These are phyloP conservation scores for Ogataea hybrid DNA, from an alignment of 1,139 yeast species.

Conservation along the genomic window DNA sequence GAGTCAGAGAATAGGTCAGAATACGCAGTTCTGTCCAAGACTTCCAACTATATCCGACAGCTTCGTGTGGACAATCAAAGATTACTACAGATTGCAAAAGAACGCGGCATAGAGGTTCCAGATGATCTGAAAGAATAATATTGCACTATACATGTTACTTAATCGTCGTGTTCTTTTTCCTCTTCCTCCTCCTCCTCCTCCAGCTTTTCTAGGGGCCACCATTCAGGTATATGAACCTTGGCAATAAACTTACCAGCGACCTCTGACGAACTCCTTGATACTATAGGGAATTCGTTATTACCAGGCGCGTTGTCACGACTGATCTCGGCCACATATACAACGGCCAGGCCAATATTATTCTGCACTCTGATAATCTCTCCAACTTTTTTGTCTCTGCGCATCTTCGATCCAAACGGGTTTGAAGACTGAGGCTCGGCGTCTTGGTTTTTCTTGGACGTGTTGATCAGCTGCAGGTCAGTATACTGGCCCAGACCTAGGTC, in stretches of 20 bases:
- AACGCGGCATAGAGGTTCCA: conserved; percentile 22
- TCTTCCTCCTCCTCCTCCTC: conserved; percentile 14
- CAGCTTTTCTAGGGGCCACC: conserved; percentile 56
- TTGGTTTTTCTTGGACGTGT: not conserved
- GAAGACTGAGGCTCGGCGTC: conserved; percentile 21
- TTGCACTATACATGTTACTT: not conserved
- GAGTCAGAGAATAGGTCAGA: conserved; percentile 39
- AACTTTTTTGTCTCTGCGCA: conserved; percentile 34
- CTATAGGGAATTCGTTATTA: conserved; percentile 19
- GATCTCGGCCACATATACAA: conserved; percentile 48
- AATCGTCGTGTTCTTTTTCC: conserved; percentile 2
- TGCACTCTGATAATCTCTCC: conserved; percentile 59
- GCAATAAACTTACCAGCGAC: conserved; percentile 36
- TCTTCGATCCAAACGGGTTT: conserved; percentile 25
- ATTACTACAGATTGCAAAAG: conserved; percentile 19
- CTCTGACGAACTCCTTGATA: conserved; percentile 12
- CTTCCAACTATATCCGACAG: conserved; percentile 27
- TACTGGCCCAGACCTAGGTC: conserved; percentile 22
- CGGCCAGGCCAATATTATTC: conserved; percentile 67
- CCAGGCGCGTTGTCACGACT: conserved; percentile 27
- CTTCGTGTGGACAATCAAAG: conserved; percentile 23
- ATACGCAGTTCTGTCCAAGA: conserved; percentile 32
- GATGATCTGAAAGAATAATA: conserved; percentile 15
- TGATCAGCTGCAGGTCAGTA: conserved; percentile 23
- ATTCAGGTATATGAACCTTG: conserved; percentile 54